Evolutionary conservation across 208 protist genomes (phyloP).

Genomic region (Trypanosomatidae sp.): DNA sequence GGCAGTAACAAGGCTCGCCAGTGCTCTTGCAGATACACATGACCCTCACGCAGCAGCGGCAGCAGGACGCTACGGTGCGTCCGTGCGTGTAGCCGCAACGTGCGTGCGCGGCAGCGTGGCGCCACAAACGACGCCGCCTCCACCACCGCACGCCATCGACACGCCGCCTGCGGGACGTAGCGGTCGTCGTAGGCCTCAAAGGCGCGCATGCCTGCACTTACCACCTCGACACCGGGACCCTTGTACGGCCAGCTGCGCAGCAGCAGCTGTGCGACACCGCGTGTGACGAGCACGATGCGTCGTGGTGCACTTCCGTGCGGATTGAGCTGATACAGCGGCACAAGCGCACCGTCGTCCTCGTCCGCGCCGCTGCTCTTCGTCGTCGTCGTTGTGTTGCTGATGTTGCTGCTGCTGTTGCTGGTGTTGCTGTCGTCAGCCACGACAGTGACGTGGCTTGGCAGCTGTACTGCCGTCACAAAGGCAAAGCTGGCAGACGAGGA

Average conservation of each 20-base stretch:
- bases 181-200: slow-evolving; percentile 79
- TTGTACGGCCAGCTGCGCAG: slow-evolving; percentile 73
- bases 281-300: slow-evolving; percentile 77
- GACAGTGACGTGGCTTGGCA: slow-evolving; percentile 15
- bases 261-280: slow-evolving; percentile 42
- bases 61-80: slow-evolving; percentile 26
- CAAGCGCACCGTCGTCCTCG: slow-evolving; percentile 15
- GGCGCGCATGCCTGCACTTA: slow-evolving; percentile 62
- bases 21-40: slow-evolving; percentile 52
- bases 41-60: slow-evolving; percentile 54
- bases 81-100: slow-evolving; percentile 25
- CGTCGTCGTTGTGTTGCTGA: not conserved
- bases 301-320: slow-evolving; percentile 49
- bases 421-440: slow-evolving; percentile 12
- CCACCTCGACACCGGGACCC: slow-evolving; percentile 82
- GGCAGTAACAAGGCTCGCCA: slow-evolving; percentile 40
- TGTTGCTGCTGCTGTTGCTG: not conserved
- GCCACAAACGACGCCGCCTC: slow-evolving; percentile 69
- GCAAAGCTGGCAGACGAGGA: not conserved
- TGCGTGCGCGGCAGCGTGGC: slow-evolving; percentile 28
- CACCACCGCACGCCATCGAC: slow-evolving; percentile 76
- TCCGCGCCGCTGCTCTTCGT: not conserved
- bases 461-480: not conserved
- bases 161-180: slow-evolving; percentile 45
- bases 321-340: slow-evolving; percentile 81